Evolutionary conservation across 1,139 yeast species (phyloP), one percentile per base, ranked within the genome.

Genomic region (Pichia sp.): DNA sequence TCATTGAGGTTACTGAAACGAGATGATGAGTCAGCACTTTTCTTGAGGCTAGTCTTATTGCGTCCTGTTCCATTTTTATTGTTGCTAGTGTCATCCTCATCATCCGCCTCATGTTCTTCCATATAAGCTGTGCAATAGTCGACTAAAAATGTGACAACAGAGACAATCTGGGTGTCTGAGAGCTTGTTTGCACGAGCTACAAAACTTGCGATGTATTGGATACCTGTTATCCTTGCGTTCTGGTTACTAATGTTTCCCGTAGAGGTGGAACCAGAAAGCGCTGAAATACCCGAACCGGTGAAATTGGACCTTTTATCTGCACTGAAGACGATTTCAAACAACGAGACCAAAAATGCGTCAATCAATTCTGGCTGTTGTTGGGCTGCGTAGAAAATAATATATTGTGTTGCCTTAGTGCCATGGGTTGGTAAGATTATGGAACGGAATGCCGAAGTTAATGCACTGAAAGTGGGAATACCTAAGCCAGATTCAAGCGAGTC

Each of bases 131-230:
- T 82, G 57, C 92, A 73, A 97, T 97, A 93, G 23, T 86, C 85
- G 38, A 87, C 80, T 50, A 93, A 74, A 66, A 88, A 88, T 59
- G 89, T 81, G 13, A 89, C 82, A 15, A 92, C 90, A 65, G 87
- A 87, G 4, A 86, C 78, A 40, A 92, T 78, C 68, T 90, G 97
- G 48, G 81, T 78, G 51, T 81, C 80, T 1, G 90, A 76, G 38
- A 93, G 74, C 45, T 80, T 80, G 61, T 84, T 82, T 11, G 97
- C 97, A 55, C 99, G 79, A 0, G 98, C 96, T 58, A 93, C 82
- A 67, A 86, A 93, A 3, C 97, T 90, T 1, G 97, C 86, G 53
- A 93, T 77, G 67, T 93, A 93, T 70, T 93, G 98, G 80, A 92
- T 80, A 4, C 97, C 87, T 71, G 90, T 90, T 59, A 90, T 82